phyloP scores from a whole-genome alignment of 139 green algal species.

The Micractinium sp. region DNA sequence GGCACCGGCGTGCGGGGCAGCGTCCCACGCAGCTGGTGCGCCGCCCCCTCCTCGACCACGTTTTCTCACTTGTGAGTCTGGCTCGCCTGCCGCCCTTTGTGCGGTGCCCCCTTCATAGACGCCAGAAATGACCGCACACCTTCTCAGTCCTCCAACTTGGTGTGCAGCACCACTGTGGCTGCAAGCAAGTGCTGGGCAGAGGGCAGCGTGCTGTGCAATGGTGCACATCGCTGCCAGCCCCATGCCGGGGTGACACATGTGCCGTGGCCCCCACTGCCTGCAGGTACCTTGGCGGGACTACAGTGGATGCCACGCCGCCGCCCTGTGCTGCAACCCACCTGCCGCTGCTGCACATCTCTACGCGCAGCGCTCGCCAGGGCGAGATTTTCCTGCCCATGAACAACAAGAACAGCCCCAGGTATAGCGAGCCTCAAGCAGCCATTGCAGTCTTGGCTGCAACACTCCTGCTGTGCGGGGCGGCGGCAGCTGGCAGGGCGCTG shows the following conservation, averaged over 20 bases:
- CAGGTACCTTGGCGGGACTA: background rate
- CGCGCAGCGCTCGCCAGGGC: background rate
- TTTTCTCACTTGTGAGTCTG: too few species aligned
- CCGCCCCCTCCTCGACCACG: too few species aligned
- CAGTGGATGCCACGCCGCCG: background rate
- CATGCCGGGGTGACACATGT: too few species aligned
- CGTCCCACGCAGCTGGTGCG: background rate
- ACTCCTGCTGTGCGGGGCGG: background rate
- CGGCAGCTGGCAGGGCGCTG: background rate
- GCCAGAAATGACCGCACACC: too few species aligned
- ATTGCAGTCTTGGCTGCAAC: background rate
- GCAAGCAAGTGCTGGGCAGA: too few species aligned
- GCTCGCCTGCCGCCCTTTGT: background rate
- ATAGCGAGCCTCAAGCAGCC: background rate
- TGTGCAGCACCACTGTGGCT: too few species aligned
- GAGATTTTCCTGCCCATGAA: background rate
- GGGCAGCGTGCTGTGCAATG: background rate
- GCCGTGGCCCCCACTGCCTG: too few species aligned
- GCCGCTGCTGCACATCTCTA: background rate
- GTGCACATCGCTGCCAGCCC: too few species aligned
- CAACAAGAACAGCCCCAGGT: background rate
- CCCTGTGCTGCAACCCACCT: too few species aligned
- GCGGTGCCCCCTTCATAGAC: too few species aligned
- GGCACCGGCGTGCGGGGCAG: background rate
- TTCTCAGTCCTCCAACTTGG: too few species aligned